These are phyloP conservation scores for Calcarisporium arbuscula DNA, from an alignment of 2,329 filamentous ascomycete species.

Conservation along the genomic window DNA sequence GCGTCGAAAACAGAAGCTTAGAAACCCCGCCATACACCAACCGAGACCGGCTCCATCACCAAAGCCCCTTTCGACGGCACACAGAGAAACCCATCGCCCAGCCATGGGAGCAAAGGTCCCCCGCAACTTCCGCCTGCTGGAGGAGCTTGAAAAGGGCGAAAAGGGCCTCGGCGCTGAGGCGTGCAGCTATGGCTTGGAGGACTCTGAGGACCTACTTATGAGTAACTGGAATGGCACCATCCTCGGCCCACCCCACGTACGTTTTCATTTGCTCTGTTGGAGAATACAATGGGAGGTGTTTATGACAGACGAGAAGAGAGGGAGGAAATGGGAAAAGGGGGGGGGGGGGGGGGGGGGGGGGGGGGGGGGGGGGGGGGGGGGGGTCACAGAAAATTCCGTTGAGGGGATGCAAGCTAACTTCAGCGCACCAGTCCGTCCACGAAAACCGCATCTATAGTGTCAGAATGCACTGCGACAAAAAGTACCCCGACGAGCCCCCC, in stretches of 20 bases:
- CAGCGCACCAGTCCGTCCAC: constrained; percentile 85
- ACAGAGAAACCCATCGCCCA: constrained; percentile 4
- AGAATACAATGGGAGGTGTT: no score
- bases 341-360: no score
- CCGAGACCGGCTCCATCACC: no score
- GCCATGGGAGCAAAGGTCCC: constrained; percentile 59
- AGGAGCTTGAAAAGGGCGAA: constrained; percentile 98
- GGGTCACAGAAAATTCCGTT: no score
- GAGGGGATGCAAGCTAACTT: no score
- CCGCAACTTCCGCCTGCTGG: constrained; percentile 90
- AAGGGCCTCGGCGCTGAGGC: constrained; percentile 95
- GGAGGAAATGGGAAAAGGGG: no score
- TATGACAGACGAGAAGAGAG: no score
- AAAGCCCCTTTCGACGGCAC: no score
- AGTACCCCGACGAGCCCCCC: constrained; percentile 86
- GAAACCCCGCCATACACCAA: no score
- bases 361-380: no score
- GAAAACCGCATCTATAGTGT: constrained; percentile 99
- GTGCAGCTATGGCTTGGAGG: constrained; percentile 92
- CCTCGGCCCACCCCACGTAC: constrained; percentile 88
- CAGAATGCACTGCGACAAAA: constrained; percentile 87
- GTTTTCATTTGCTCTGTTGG: constrained; percentile 31
- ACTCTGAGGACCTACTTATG: constrained; percentile 93
- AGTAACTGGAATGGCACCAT: constrained; percentile 99
- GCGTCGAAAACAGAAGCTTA: no score